phyloP scores from a whole-genome alignment of 2,329 filamentous ascomycete genomes.

The Epichloe gansuensis region DNA sequence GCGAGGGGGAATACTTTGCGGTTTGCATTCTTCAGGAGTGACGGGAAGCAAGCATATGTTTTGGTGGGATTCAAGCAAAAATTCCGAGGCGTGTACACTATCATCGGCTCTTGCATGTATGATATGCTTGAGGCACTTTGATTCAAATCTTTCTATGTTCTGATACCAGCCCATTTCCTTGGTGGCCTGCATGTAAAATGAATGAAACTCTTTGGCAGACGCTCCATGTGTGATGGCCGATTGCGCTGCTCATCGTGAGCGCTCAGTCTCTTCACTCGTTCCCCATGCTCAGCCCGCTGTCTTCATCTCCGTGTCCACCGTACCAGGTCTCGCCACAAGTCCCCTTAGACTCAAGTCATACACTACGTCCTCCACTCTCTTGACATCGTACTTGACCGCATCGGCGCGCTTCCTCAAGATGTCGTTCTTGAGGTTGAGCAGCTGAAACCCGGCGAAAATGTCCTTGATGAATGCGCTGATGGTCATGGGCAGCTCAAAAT shows the following conservation, averaged over 20 bases:
- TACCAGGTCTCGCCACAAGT: slow-evolving; percentile 46
- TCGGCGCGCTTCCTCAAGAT: slow-evolving; percentile 77
- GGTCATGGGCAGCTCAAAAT: slow-evolving; percentile 72
- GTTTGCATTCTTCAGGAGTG: neutral
- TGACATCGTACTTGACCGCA: slow-evolving; percentile 92
- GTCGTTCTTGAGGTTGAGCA: slow-evolving; percentile 96
- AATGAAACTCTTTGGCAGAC: too few relatives aligned
- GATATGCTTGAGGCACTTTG: neutral
- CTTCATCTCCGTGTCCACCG: slow-evolving; percentile 26
- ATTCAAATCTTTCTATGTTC: neutral
- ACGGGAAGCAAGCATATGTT: neutral
- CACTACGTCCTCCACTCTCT: slow-evolving; percentile 95
- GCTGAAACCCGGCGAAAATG: slow-evolving; percentile 88
- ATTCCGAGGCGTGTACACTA: neutral
- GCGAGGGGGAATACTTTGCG: neutral
- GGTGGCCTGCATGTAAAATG: neutral
- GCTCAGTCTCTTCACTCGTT: neutral
- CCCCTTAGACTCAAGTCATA: slow-evolving; percentile 88
- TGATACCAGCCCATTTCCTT: neutral
- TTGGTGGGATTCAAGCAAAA: neutral
- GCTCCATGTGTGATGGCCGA: too few relatives aligned
- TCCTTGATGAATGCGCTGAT: slow-evolving; percentile 93
- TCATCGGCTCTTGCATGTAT: neutral
- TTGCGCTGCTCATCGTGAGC: too few relatives aligned
- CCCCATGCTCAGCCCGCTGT: slow-evolving; percentile 14